Evolutionary conservation across 2,329 filamentous ascomycete species (phyloP).

Genomic region (Trichoderma citrinoviride): DNA sequence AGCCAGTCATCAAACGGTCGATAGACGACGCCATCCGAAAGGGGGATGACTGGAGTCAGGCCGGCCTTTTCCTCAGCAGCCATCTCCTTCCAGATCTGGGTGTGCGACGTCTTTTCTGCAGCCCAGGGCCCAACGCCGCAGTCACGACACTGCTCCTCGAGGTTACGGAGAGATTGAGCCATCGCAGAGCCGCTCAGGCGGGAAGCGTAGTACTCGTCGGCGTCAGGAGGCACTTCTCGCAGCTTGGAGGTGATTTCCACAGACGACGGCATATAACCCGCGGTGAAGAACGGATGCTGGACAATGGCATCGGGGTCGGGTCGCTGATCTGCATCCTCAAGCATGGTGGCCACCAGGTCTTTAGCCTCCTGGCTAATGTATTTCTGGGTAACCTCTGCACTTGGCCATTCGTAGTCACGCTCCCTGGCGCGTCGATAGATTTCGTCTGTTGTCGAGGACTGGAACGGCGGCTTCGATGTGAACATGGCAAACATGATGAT

Average conservation of each 20-base stretch:
- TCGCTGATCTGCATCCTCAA: constrained; percentile 71
- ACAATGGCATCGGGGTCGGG: constrained; percentile 77
- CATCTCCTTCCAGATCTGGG: constrained; percentile 63
- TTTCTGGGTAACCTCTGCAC: constrained; percentile 61
- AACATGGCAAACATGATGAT: constrained; percentile 99
- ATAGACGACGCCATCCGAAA: constrained; percentile 62
- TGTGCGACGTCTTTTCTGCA: constrained; percentile 46
- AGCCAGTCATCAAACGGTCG: constrained; percentile 61
- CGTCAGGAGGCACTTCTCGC: constrained; percentile 56
- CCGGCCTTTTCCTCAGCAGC: constrained; percentile 66
- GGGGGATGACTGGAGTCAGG: constrained; percentile 60
- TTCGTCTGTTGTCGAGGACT: constrained; percentile 83
- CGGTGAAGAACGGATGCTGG: constrained; percentile 74
- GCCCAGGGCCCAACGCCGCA: constrained; percentile 60
- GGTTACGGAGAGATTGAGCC: constrained; percentile 48
- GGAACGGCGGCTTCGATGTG: constrained; percentile 93
- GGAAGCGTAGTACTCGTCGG: constrained; percentile 55
- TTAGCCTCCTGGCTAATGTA: constrained; percentile 74
- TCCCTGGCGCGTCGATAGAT: constrained; percentile 72
- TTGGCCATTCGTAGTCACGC: constrained; percentile 78
- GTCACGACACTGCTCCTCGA: constrained; percentile 56
- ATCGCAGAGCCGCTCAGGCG: constrained; percentile 47
- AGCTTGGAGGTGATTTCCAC: constrained; percentile 58
- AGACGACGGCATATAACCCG: constrained; percentile 67
- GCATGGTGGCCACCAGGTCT: constrained; percentile 71